These are phyloP conservation scores for Raddia guianensis DNA, from an alignment of 176 grass and related monocot species.

Conservation along the genomic window DNA sequence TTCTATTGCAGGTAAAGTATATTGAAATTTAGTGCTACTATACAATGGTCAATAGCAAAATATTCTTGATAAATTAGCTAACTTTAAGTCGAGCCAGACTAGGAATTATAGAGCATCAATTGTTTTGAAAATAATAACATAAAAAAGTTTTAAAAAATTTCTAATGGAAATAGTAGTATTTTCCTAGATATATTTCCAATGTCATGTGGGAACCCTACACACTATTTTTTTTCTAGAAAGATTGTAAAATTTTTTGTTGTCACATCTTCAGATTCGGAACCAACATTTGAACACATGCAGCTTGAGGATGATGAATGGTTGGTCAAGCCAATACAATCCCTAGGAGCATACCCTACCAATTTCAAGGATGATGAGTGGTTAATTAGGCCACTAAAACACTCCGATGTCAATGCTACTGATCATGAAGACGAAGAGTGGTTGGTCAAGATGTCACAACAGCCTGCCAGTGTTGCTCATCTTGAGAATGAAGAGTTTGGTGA, in stretches of 20 bases:
- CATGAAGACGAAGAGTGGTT: conserved; percentile 48
- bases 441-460: conserved; percentile 28
- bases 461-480: conserved; percentile 33
- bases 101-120: background rate
- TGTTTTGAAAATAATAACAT: background rate
- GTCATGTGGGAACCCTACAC: background rate
- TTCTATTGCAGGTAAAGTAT: conserved; percentile 46
- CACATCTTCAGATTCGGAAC: conserved; percentile 49
- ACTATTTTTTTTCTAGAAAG: background rate
- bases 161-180: background rate
- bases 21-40: conserved; percentile 10
- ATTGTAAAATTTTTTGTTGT: conserved; percentile 15
- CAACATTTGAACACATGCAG: conserved; percentile 37
- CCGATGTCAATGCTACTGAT: background rate
- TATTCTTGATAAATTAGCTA: background rate
- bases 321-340: conserved; percentile 32
- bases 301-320: conserved; percentile 57
- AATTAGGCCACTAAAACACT: conserved; percentile 33
- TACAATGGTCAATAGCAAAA: background rate
- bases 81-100: background rate
- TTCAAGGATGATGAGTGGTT: conserved; percentile 45
- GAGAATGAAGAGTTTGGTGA: conserved; percentile 47
- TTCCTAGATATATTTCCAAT: background rate
- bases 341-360: conserved; percentile 5
- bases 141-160: background rate